Conservation (phyloP, 805 yeast species). For the Metschnikowia gelsemii region DNA sequence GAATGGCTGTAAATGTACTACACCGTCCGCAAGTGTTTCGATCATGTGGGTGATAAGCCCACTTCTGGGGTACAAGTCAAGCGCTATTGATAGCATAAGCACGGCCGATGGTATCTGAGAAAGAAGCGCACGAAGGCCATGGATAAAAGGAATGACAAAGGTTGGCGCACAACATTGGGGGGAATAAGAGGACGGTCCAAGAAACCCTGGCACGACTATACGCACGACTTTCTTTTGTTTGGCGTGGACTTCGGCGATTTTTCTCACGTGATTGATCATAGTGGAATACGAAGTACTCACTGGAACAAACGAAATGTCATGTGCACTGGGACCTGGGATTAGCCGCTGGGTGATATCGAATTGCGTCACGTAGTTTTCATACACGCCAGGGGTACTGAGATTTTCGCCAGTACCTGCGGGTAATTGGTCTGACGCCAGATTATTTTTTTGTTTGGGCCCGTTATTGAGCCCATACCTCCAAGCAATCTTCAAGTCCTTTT, state of each 20-base stretch:
- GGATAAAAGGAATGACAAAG: conserved; percentile 59
- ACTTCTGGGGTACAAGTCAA: conserved; percentile 63
- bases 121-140: conserved; percentile 53
- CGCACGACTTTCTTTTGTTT: conserved; percentile 54
- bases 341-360: conserved; percentile 77
- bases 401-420: no score
- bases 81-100: conserved; percentile 55
- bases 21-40: conserved; percentile 64
- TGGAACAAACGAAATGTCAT: conserved; percentile 61
- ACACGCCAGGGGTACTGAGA: no score
- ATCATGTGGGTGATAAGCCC: conserved; percentile 45
- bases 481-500: conserved; percentile 74
- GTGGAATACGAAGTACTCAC: conserved; percentile 21
- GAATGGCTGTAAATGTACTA: conserved; percentile 77
- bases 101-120: conserved; percentile 49
- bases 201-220: conserved; percentile 69
- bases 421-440: no score
- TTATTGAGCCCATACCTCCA: conserved; percentile 81
- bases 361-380: conserved; percentile 56
- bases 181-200: conserved; percentile 74
- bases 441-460: conserved; percentile 12
- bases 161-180: conserved; percentile 47
- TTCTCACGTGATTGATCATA: conserved; percentile 43
- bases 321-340: conserved; percentile 60
- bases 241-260: conserved; percentile 33